These are phyloP conservation scores for Clavulina sp. DNA, from an alignment of 768 basidiomycete species.

Conservation along the genomic window DNA sequence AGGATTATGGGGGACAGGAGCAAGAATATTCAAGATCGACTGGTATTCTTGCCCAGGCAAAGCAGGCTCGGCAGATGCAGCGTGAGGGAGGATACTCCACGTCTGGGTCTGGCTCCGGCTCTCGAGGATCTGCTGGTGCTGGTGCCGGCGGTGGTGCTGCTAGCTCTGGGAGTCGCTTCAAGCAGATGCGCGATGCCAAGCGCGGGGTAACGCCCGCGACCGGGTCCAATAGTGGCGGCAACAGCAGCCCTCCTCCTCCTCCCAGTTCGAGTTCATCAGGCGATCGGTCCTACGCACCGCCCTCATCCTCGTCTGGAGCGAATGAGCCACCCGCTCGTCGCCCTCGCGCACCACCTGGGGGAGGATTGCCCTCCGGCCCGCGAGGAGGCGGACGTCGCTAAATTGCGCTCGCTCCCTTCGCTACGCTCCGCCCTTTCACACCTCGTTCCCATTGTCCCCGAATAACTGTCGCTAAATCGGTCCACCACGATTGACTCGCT, in stretches of 20 bases:
- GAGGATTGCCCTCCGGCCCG: background rate
- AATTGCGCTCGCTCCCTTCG: no score
- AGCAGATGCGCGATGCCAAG: slow-evolving; percentile 34
- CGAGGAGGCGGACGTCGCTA: background rate
- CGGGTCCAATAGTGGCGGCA: slow-evolving; percentile 11
- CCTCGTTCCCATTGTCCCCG: no score
- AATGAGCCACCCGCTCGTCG: background rate
- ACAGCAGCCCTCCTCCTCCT: slow-evolving; percentile 3
- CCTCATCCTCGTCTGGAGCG: background rate
- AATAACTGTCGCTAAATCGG: no score
- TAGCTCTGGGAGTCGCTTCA: slow-evolving; percentile 24
- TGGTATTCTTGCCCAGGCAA: no score
- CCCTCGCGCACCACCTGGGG: background rate
- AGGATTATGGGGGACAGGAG: no score
- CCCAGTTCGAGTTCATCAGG: no score
- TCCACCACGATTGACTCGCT: no score
- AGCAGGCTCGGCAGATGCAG: no score
- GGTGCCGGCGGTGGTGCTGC: background rate
- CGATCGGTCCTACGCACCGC: background rate
- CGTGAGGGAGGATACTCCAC: background rate
- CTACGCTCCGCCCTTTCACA: no score
- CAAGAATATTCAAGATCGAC: no score
- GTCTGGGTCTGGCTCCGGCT: background rate
- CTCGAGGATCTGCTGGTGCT: background rate
- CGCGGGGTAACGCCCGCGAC: slow-evolving; percentile 17